Conservation (phyloP, 129 eudicot species). For the Lactuca saligna region DNA sequence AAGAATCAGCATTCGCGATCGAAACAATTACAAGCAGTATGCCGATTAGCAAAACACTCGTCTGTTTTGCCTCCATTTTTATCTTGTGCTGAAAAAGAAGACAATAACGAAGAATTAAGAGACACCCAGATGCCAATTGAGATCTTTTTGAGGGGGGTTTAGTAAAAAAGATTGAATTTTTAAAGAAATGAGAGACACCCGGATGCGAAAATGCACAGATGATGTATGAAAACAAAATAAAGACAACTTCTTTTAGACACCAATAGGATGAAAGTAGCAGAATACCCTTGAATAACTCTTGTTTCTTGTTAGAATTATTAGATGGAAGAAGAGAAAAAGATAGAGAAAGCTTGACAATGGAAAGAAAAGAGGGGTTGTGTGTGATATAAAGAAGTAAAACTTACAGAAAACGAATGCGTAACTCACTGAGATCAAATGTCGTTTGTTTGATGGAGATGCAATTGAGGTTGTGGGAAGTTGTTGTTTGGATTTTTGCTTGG, state of each 20-base stretch:
- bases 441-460: conserved; percentile 16
- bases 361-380: conserved; percentile 15
- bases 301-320: neutral
- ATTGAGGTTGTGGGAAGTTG: conserved; percentile 14
- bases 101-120: neutral
- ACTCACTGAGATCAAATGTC: conserved; percentile 35
- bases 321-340: neutral
- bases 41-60: conserved; percentile 8
- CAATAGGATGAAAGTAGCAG: conserved; percentile 4
- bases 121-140: conserved; percentile 10
- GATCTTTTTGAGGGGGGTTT: neutral
- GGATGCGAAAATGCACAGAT: conserved; percentile 13
- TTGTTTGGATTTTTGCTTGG: neutral
- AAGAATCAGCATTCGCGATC: conserved; percentile 34
- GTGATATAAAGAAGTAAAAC: conserved; percentile 20
- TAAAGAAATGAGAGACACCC: conserved; percentile 1
- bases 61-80: conserved; percentile 24
- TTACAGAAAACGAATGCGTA: conserved; percentile 20
- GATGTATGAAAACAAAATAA: neutral
- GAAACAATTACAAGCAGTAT: conserved; percentile 26
- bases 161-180: neutral
- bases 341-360: neutral
- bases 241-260: neutral
- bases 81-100: conserved; percentile 21
- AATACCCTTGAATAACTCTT: conserved; percentile 21